Base-by-base conservation (phyloP, 345 rosid species). In the Nasturtium officinale region DNA sequence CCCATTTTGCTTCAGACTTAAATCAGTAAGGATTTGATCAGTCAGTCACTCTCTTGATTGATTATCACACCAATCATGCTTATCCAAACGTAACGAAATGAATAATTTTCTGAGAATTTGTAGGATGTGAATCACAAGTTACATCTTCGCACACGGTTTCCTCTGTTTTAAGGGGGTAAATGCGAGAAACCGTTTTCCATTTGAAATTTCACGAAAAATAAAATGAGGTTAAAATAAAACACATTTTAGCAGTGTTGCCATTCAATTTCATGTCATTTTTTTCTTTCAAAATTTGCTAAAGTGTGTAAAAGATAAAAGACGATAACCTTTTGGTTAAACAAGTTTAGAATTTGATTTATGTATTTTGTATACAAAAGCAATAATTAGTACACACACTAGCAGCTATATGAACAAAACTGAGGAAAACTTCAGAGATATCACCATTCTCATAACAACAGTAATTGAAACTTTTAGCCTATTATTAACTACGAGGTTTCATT, bases 1-100 rank as follows among this genome's bases (percentile, higher is more conserved):
- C 93, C 97, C 96, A 78, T 81, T 51, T 64, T 16, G 33, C 16
- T 37, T 38, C 26, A 11, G 20, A 30, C 29, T 4, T 51, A 12
- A 9, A 33, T 1, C 37, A 9, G 37, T 35, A 3, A 35, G 38
- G 11, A 35, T 9, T 35, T 52, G 2, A 38, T 54, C 26, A 55
- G 35, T 38, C 38, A 73, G 47, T 35, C 65, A 35, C 54, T 74
- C 72, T 50, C 17, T 33, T 20, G 35, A 57, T 9, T 9, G 26
- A 38, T 25, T 38, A 46, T 33, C 32, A 35, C 42, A 32, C 7
- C 28, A 45, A 53, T 43, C 25, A 21, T 53, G 15, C 53, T 62
- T 16, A 64, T 54, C 50, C 57, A 55, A 55, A 33, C 47, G 32
- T 65, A 56, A 73, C 12, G 13, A 65, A 29, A 46, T 26, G 21